Conservation (phyloP, 148 eudicot species). For the Chenopodium suecicum region DNA sequence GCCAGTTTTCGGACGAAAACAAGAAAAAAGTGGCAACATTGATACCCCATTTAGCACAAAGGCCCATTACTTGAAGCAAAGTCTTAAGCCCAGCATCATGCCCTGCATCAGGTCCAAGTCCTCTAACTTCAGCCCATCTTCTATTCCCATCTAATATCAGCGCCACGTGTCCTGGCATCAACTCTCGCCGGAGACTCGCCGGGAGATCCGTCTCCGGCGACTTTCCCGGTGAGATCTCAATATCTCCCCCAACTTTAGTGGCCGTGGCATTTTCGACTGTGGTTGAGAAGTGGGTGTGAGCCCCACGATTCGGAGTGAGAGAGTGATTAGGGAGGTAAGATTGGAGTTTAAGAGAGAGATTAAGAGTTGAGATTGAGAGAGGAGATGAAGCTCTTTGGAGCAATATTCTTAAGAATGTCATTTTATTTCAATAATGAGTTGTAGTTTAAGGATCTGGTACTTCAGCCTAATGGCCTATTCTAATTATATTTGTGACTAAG, state of each 20-base stretch:
- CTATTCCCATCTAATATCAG: conserved; percentile 44
- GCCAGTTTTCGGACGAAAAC: conserved; percentile 31
- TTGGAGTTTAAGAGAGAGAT: neutral
- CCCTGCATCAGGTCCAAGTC: conserved; percentile 16
- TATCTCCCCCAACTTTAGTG: neutral
- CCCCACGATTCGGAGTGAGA: neutral
- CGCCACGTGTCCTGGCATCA: conserved; percentile 43
- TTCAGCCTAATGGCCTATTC: neutral
- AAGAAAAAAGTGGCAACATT: conserved; percentile 27
- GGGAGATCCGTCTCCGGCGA: conserved; percentile 2
- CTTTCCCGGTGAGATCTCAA: neutral
- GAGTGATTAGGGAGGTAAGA: neutral
- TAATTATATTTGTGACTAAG: too few species aligned
- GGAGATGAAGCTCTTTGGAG: conserved; percentile 2
- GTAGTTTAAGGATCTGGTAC: neutral
- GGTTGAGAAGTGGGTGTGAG: neutral
- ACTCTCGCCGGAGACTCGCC: conserved; percentile 23
- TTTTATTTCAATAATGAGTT: neutral
- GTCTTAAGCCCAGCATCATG: conserved; percentile 26
- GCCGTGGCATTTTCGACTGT: neutral
- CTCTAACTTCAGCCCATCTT: conserved; percentile 40
- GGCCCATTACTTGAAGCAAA: conserved; percentile 17
- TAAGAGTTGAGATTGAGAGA: neutral
- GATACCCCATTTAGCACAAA: conserved; percentile 22
- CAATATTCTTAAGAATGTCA: neutral